A percentile compares a stretch with the other conserved stretches of the same genome.
Conservation (phyloP, 1,284 basidiomycete species). For the Inonotus obliquus region DNA sequence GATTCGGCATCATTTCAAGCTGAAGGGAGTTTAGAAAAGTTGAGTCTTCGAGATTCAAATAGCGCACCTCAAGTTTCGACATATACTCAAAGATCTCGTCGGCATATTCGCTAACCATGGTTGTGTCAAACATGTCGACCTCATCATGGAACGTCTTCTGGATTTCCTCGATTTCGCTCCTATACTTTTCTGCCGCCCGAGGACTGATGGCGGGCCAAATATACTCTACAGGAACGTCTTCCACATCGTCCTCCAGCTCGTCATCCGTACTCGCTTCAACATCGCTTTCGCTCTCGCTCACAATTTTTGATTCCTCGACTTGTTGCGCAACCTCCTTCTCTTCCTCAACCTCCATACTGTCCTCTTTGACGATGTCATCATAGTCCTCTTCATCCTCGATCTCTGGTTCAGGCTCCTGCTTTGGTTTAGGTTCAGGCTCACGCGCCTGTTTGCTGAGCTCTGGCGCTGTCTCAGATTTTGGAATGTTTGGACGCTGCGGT, state of each 20-base stretch:
- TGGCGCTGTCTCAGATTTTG: conserved; percentile 28
- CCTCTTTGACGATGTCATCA: not conserved
- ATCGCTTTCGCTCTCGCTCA: conserved; percentile 19
- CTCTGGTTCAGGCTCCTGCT: conserved; percentile 10
- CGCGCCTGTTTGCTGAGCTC: conserved; percentile 34
- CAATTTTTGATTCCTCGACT: conserved; percentile 27
- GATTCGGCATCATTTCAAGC: conserved; percentile 87
- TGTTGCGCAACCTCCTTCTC: conserved; percentile 57
- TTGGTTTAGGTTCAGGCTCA: conserved; percentile 30
- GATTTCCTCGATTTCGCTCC: conserved; percentile 60
- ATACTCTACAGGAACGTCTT: conserved; percentile 32
- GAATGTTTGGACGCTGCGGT: conserved; percentile 34
- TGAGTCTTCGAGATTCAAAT: not conserved
- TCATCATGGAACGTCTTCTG: conserved; percentile 75
- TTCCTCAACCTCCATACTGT: conserved; percentile 27
- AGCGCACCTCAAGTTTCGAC: conserved; percentile 79
- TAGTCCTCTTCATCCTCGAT: not conserved
- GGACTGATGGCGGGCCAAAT: conserved; percentile 70
- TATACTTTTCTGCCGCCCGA: conserved; percentile 49
- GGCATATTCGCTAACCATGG: conserved; percentile 98
- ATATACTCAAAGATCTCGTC: conserved; percentile 98
- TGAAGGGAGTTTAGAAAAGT: conserved; percentile 32
- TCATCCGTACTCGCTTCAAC: conserved; percentile 32
- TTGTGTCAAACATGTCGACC: conserved; percentile 84
- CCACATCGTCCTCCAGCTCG: conserved; percentile 40